Evolutionary conservation across 108 stramenopile species (phyloP).

Genomic region (Nitzschia putrida): DNA sequence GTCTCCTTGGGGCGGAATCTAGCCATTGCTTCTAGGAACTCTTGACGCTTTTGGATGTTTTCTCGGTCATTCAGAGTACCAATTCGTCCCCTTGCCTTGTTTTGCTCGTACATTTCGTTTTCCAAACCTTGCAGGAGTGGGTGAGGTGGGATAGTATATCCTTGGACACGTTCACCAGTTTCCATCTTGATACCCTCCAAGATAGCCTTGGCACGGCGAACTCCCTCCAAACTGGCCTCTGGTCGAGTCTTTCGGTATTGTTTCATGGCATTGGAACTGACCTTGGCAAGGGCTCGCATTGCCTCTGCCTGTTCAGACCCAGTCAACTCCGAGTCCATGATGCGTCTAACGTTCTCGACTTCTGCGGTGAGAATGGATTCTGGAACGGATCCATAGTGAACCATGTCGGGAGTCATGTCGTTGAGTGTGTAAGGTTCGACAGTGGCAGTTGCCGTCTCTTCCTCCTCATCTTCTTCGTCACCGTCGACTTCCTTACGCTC

Average conservation of each 20-base stretch:
- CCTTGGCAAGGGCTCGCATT: slow-evolving; percentile 59
- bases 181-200: slow-evolving; percentile 76
- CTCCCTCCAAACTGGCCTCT: slow-evolving; percentile 84
- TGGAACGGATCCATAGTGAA: slow-evolving; percentile 93
- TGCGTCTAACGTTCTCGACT: slow-evolving; percentile 86
- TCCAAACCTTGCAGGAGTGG: slow-evolving; percentile 72
- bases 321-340: slow-evolving; percentile 79
- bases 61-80: slow-evolving; percentile 41
- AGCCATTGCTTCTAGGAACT: slow-evolving; percentile 82
- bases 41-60: slow-evolving; percentile 64
- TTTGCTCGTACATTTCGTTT: slow-evolving; percentile 46
- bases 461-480: slow-evolving; percentile 26
- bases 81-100: slow-evolving; percentile 37
- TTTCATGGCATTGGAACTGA: slow-evolving; percentile 89
- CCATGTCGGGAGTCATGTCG: slow-evolving; percentile 95
- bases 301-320: slow-evolving; percentile 72
- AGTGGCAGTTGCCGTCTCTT: not conserved
- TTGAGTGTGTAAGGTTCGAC: slow-evolving; percentile 74
- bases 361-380: slow-evolving; percentile 89
- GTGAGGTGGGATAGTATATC: slow-evolving; percentile 70
- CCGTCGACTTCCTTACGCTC: slow-evolving; percentile 27
- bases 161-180: slow-evolving; percentile 63
- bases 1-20: slow-evolving; percentile 96
- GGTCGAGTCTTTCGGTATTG: slow-evolving; percentile 93
- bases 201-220: slow-evolving; percentile 81